phyloP scores from a whole-genome alignment of 768 basidiomycete species.

The Coprinellus micaceus region DNA sequence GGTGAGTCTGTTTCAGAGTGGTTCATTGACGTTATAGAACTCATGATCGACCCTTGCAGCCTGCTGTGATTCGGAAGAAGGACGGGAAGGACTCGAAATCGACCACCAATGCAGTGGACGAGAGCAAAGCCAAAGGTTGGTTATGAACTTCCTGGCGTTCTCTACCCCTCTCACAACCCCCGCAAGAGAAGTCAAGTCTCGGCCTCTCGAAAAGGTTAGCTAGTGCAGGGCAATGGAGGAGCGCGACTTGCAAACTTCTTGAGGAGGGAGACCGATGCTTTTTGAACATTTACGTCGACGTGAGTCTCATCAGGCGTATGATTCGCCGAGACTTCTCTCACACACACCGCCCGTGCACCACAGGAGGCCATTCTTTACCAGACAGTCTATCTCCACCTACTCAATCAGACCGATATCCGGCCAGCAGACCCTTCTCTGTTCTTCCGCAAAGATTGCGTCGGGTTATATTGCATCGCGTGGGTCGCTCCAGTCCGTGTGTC shows the following conservation, averaged over 20 bases:
- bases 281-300: conserved; percentile 73
- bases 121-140: conserved; percentile 61
- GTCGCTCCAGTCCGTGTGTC: conserved; percentile 16
- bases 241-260: conserved; percentile 65
- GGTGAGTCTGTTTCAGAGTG: conserved; percentile 30
- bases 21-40: conserved; percentile 2
- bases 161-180: neutral
- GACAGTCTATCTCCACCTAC: conserved; percentile 66
- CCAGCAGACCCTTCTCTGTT: conserved; percentile 72
- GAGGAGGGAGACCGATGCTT: conserved; percentile 67
- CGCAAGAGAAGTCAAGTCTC: conserved; percentile 68
- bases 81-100: conserved; percentile 48
- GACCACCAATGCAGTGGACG: conserved; percentile 30
- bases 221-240: conserved; percentile 63
- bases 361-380: conserved; percentile 74
- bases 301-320: conserved; percentile 29
- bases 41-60: conserved; percentile 5
- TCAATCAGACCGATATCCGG: conserved; percentile 81
- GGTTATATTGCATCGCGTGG: conserved; percentile 62
- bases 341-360: conserved; percentile 16
- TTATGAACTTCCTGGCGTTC: neutral
- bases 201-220: conserved; percentile 48
- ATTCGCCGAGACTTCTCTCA: neutral
- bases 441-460: conserved; percentile 70
- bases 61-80: conserved; percentile 48